These are phyloP conservation scores for Penicillium thymicola DNA, from an alignment of 2,329 filamentous ascomycete genomes.

Conservation along the genomic window DNA sequence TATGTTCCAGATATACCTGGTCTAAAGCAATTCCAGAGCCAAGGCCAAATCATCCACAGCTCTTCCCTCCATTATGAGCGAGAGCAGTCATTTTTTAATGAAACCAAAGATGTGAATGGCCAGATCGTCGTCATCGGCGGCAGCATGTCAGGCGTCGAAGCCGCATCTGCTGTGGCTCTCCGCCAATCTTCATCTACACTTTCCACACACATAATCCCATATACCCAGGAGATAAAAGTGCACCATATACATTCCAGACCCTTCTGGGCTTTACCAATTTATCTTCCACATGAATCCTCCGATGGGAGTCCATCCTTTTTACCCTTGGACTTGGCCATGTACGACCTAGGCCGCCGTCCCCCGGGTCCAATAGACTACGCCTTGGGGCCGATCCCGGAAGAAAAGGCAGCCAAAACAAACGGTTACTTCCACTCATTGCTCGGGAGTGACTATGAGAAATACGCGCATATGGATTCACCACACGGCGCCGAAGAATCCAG, in stretches of 20 bases:
- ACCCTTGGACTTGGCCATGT: constrained; percentile 69
- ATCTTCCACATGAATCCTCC: constrained; percentile 35
- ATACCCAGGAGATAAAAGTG: constrained; percentile 42
- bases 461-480: constrained; percentile 36
- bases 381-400: constrained; percentile 61
- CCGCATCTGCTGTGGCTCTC: constrained; percentile 67
- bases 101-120: constrained; percentile 33
- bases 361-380: constrained; percentile 57
- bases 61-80: constrained; percentile 60
- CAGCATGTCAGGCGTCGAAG: constrained; percentile 79
- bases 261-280: constrained; percentile 66
- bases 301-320: constrained; percentile 53
- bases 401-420: constrained; percentile 56
- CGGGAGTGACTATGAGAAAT: constrained; percentile 45
- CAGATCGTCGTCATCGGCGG: constrained; percentile 74
- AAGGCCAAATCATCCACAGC: constrained; percentile 63
- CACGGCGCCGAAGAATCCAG: constrained; percentile 40
- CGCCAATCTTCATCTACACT: constrained; percentile 64
- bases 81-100: constrained; percentile 15
- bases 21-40: constrained; percentile 39
- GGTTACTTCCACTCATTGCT: constrained; percentile 44
- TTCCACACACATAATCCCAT: constrained; percentile 40
- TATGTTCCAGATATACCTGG: constrained; percentile 49
- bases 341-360: constrained; percentile 64
- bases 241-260: constrained; percentile 68